phyloP scores from a whole-genome alignment of 1,284 basidiomycete species.

The Sanghuangporus sanghuang region DNA sequence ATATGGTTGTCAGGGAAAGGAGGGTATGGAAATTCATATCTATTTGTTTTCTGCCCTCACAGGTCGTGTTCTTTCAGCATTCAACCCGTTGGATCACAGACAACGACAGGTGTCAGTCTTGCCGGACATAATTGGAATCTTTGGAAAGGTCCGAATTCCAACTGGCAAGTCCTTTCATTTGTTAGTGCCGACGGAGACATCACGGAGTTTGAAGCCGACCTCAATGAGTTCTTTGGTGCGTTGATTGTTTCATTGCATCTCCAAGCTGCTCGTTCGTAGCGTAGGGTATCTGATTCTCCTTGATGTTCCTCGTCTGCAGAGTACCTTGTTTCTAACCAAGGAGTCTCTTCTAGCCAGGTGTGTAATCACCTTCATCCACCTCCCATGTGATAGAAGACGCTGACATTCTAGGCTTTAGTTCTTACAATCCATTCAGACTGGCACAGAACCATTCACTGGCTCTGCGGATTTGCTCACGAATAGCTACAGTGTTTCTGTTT shows the following conservation, averaged over 20 bases:
- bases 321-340: conserved; percentile 36
- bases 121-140: conserved; percentile 52
- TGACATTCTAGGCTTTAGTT: conserved; percentile 26
- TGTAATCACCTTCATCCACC: conserved; percentile 4
- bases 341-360: conserved; percentile 37
- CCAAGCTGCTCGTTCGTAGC: background rate
- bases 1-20: conserved; percentile 59
- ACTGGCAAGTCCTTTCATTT: conserved; percentile 56
- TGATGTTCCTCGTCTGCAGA: conserved; percentile 24
- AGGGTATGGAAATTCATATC: conserved; percentile 33
- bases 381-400: background rate
- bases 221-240: conserved; percentile 53
- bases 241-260: background rate
- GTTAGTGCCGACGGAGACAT: conserved; percentile 44
- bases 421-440: conserved; percentile 42
- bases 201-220: conserved; percentile 47
- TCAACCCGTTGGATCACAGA: conserved; percentile 49
- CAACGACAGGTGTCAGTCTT: conserved; percentile 36
- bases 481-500: conserved; percentile 32
- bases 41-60: background rate
- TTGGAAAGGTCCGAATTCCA: conserved; percentile 49
- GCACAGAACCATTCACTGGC: conserved; percentile 43
- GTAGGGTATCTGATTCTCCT: background rate
- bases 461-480: conserved; percentile 35
- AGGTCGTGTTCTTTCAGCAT: conserved; percentile 30